Conservation (phyloP, 148 eudicot species). For the Salicornia ramosissima region DNA sequence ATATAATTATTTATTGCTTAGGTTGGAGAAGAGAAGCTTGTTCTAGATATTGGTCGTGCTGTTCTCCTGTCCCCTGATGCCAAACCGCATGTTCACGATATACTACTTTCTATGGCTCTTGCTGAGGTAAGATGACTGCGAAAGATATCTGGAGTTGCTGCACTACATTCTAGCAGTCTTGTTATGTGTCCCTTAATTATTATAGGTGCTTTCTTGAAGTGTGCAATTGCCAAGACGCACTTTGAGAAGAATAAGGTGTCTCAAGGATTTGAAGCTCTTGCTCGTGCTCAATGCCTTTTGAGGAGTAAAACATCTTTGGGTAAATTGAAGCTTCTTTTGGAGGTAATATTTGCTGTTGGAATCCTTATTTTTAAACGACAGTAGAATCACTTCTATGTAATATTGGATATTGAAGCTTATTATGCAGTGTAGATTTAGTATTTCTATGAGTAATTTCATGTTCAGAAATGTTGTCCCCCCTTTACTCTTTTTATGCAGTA, state of each 20-base stretch:
- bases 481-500: neutral
- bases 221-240: slow-evolving; percentile 84
- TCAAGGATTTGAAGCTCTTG: slow-evolving; percentile 99
- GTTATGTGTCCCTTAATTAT: slow-evolving; percentile 72
- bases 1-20: slow-evolving; percentile 23
- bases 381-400: neutral
- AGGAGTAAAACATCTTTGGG: slow-evolving; percentile 74
- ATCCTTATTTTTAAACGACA: neutral
- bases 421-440: neutral
- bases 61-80: slow-evolving; percentile 68
- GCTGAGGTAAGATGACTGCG: slow-evolving; percentile 74
- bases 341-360: slow-evolving; percentile 41
- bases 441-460: neutral
- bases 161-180: slow-evolving; percentile 34
- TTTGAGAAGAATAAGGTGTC: slow-evolving; percentile 82
- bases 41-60: slow-evolving; percentile 80
- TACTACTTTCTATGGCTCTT: slow-evolving; percentile 92
- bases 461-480: too few species aligned
- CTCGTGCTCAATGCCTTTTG: slow-evolving; percentile 88
- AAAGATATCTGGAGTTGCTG: slow-evolving; percentile 29
- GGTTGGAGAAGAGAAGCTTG: slow-evolving; percentile 97
- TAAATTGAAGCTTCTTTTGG: slow-evolving; percentile 60
- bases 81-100: slow-evolving; percentile 69
- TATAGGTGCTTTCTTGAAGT: slow-evolving; percentile 91
- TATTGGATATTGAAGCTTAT: neutral